phyloP scores from a whole-genome alignment of 352 stramenopile species.

The Aphanomyces invadans region DNA sequence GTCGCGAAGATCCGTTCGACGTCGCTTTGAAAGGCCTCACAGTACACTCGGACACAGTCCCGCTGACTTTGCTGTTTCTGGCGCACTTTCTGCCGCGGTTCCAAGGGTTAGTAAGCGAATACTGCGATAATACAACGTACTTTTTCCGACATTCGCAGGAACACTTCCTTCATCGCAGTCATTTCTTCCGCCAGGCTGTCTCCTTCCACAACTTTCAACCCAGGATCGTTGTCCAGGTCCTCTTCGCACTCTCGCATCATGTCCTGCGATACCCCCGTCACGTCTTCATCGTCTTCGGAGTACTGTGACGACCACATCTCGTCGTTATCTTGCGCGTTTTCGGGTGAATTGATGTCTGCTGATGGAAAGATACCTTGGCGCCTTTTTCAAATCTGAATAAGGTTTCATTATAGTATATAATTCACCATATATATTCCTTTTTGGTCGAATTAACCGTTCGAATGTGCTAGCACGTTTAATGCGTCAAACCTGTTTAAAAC shows the following conservation, averaged over 20 bases:
- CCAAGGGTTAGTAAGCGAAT: too few species aligned
- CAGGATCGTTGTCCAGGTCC: slow-evolving; percentile 7
- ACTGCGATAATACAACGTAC: slow-evolving; percentile 7
- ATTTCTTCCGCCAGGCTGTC: slow-evolving; percentile 29
- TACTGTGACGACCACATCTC: slow-evolving; percentile 17
- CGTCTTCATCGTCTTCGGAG: slow-evolving; percentile 3
- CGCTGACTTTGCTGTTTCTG: slow-evolving; percentile 28
- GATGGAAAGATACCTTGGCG: not conserved
- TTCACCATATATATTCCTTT: not conserved
- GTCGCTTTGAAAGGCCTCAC: slow-evolving; percentile 27
- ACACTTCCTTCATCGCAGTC: slow-evolving; percentile 31
- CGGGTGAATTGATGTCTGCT: not conserved
- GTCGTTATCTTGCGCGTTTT: not conserved
- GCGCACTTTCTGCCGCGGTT: slow-evolving; percentile 25
- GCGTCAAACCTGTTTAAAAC: too few species aligned
- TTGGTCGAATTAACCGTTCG: too few species aligned
- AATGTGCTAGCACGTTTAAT: too few species aligned
- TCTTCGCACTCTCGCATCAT: not conserved
- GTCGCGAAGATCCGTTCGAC: slow-evolving; percentile 24
- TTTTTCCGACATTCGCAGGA: slow-evolving; percentile 31
- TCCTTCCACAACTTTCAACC: not conserved
- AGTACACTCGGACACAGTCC: slow-evolving; percentile 29
- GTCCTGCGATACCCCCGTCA: not conserved
- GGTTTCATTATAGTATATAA: not conserved
- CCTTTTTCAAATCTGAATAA: not conserved